Base-by-base conservation (phyloP, 208 protist species). In the Leishmania gerbilli region DNA sequence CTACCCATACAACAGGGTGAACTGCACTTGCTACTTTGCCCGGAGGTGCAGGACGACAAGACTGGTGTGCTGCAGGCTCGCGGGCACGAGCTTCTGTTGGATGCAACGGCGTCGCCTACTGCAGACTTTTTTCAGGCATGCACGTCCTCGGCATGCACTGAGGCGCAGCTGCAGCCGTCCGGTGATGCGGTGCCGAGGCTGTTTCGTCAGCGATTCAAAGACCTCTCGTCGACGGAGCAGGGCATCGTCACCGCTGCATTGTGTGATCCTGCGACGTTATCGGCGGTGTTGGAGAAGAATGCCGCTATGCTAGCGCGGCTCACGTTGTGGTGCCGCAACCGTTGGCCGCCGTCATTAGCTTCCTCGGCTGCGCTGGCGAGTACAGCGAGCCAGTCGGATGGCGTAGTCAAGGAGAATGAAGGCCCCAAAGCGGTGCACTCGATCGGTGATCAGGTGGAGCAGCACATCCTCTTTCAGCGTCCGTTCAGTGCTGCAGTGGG, bases 1-100 rank as follows among this genome's bases (percentile, higher is more conserved):
- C 72, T 96, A 64, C 87, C 83, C 19, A 21, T 91, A 42, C 91
- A 93, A 67, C 40, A 77, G 24, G 92, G 92, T 24, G 92, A 96
- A 68, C 6, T 91, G 47, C 76, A 85, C 6, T 21, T 72, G 19
- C 79, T 90, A 2, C 77, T 87, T 11, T 74, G 79, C 51, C 62
- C 82, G 7, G 9, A 67, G n/a, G 69, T 64, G 15, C 49, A 47
- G 24, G 51, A 58, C 2, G 55, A 45, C 11, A 74, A 81, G 40
- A 9, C 24, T n/a, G 72, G 42, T 51, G n/a, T 47, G 34, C 24
- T 40, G 19, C 40, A 51, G 19, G 55, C 72, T 2, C 69, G 81
- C 11, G 81, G 81, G 21, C 62, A 82, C 42, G 85, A 87, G 49
- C 55, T 88, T 21, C 75, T 91, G n/a, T 79, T 92, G 53, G 90